These are phyloP conservation scores for Steccherinum ochraceum DNA, from an alignment of 768 basidiomycete genomes.

Conservation along the genomic window DNA sequence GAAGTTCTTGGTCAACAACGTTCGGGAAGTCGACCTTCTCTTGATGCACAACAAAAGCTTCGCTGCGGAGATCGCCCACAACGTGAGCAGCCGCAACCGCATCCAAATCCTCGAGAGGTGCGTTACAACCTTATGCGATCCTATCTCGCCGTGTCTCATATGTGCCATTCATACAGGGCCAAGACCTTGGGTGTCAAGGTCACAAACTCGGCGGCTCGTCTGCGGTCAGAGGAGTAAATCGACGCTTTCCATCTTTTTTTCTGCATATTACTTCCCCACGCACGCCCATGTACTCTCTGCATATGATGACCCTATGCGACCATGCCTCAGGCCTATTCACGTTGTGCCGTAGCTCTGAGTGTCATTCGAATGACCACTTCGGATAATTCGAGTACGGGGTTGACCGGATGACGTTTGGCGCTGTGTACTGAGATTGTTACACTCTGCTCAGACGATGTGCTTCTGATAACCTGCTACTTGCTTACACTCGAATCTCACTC, in stretches of 20 bases:
- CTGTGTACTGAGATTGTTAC: too few relatives aligned
- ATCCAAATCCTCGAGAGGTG: conserved; percentile 84
- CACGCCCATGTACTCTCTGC: conserved; percentile 43
- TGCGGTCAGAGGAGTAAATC: conserved; percentile 84
- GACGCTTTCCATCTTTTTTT: conserved; percentile 29
- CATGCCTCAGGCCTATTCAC: conserved; percentile 34
- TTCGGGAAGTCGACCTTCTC: conserved; percentile 89
- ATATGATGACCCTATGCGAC: conserved; percentile 45
- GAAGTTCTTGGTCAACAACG: conserved; percentile 93
- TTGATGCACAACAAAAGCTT: conserved; percentile 98
- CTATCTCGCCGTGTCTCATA: not conserved
- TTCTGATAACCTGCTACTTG: too few relatives aligned
- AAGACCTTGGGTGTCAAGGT: conserved; percentile 87
- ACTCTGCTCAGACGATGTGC: not conserved
- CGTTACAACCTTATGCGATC: too few relatives aligned
- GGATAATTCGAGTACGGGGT: too few relatives aligned
- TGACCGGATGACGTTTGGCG: too few relatives aligned
- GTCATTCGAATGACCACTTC: too few relatives aligned
- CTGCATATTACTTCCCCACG: conserved; percentile 30
- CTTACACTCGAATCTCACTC: not conserved
- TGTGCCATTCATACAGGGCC: conserved; percentile 41
- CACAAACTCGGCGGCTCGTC: conserved; percentile 86
- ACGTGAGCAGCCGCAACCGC: conserved; percentile 93
- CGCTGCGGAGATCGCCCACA: conserved; percentile 95
- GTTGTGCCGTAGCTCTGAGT: too few relatives aligned